Evolutionary conservation across 2,329 filamentous ascomycete genomes (phyloP), one percentile per base, ranked within the genome.

Genomic region (Camptophora hylomeconis): DNA sequence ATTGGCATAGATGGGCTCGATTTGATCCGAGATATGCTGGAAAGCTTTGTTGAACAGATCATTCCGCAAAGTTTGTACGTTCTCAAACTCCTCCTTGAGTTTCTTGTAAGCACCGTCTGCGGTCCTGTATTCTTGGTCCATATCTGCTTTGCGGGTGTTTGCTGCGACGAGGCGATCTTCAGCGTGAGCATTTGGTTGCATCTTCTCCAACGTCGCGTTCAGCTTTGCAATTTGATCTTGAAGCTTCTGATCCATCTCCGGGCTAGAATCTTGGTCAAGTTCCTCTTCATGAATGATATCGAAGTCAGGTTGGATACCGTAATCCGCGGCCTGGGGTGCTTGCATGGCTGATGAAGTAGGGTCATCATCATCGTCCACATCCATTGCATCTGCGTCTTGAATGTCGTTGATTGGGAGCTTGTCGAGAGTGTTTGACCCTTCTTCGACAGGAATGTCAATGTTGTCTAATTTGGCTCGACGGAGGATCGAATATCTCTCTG

Each of bases 1-100:
- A 47, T 95, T 87, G 47, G 86, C 84, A 65, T 98, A 98, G 15
- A 95, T 89, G 29, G 80, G 74, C 17, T 75, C 78, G 45, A 98
- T 95, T 52, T 94, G 84, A 45, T 93, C 83, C 23, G 83, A 81
- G 49, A 98, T 98, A 54, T 98, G 89, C 12, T 71, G 67, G 58
- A 94, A 95, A 8, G 89, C 89, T 52, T 84, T 87, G 62, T 86
- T 89, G 68, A 98, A 98, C 17, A 93, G 70, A 39, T 92, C 81
- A 39, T 79, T 82, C 31, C 89, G 79, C 55, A 78, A 72, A 32
- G 79, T 69, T 57, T 87, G 89, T 39, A 93, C 68, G 12, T 73
- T 65, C 45, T 82, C 78, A 49, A 95, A 98, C 2, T 73, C 72
- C n/a, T 86, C 76, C 46, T 80, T 83, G 7, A 83, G 78, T 23